Evolutionary conservation across 179 eudicot genomes (phyloP).

Genomic region (Patellifolia procumbens): DNA sequence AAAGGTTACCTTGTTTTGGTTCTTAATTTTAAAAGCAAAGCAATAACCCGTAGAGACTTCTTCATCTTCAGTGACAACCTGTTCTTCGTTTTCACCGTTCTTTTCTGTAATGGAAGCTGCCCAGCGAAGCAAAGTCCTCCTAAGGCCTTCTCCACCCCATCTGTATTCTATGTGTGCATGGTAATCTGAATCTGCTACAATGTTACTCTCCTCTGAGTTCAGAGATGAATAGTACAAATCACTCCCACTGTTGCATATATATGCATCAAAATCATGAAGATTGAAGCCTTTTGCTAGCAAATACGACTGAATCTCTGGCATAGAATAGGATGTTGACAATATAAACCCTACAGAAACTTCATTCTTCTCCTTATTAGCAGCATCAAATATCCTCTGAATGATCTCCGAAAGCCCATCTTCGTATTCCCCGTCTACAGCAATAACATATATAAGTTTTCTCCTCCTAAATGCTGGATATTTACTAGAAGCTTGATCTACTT

Average conservation of each 20-base stretch:
- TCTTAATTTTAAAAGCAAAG: slow-evolving; percentile 39
- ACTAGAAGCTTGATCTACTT: slow-evolving; percentile 25
- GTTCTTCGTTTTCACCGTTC: slow-evolving; percentile 44
- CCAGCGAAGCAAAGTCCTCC: slow-evolving; percentile 73
- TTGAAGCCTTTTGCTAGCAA: slow-evolving; percentile 52
- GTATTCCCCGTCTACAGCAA: slow-evolving; percentile 45
- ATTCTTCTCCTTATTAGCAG: slow-evolving; percentile 47
- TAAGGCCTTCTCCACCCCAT: slow-evolving; percentile 91
- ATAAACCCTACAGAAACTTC: slow-evolving; percentile 58
- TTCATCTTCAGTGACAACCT: slow-evolving; percentile 53
- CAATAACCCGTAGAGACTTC: slow-evolving; percentile 41
- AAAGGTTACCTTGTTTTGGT: slow-evolving; percentile 42
- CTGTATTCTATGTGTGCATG: slow-evolving; percentile 80
- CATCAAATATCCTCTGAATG: slow-evolving; percentile 47
- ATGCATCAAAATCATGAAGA: slow-evolving; percentile 78
- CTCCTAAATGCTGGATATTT: slow-evolving; percentile 41
- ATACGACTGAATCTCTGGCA: slow-evolving; percentile 59
- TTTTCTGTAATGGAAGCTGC: slow-evolving; percentile 45
- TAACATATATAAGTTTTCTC: slow-evolving; percentile 37
- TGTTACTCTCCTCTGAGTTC: slow-evolving; percentile 34
- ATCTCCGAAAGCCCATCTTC: slow-evolving; percentile 46
- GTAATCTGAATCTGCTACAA: slow-evolving; percentile 60
- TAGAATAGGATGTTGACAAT: slow-evolving; percentile 44
- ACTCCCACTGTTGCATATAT: slow-evolving; percentile 87
- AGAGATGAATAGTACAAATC: slow-evolving; percentile 73